Evolutionary conservation across 176 grass and related monocot species (phyloP), one percentile per base, ranked within the genome.

Genomic region (Aegilops longissima): DNA sequence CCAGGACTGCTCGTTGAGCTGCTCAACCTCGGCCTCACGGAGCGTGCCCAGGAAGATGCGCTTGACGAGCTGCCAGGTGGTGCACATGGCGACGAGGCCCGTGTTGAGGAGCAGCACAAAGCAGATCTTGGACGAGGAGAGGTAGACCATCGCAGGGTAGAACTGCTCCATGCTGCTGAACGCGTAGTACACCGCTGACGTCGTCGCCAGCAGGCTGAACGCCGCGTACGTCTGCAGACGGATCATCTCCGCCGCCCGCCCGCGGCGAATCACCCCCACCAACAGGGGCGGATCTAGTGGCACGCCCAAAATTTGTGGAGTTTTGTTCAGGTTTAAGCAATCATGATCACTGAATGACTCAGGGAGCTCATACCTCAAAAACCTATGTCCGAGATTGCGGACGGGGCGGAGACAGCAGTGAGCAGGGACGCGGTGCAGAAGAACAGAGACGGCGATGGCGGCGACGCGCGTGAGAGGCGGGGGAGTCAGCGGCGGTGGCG

Each of bases 161-260:
- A 98, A 96, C 87, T 98, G 96, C 51, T 88, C 93, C 58, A 93
- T 83, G 96, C 96, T 98, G 84, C 92, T 98, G 75, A 98, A 93
- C 47, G 96, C 96, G 93, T 98, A 96, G 83, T 91, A 92, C 61
- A 87, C 70, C 10, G 96, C n/a, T 71, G 35, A 88, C 18, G 92
- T 85, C 42, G 90, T 91, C 21, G 96, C 96, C 81, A 98, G 70
- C 70, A 98, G 93, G 87, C 96, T 98, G 90, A 98, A 93, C 65
- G 92, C 93, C 51, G 96, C 92, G 80, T 96, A 98, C 34, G 92
- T 94, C 81, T 91, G 88, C 5, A 98, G 90, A 61, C 84, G 93
- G 84, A 96, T 94, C 96, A 94, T 98, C 83, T 79, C 80, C 47
- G 17, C 61, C 70, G 16, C 24, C 58, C 36, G 34, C 35, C 65